Evolutionary conservation across 2,329 filamentous ascomycete species (phyloP).

Genomic region (Fusarium scirpi): DNA sequence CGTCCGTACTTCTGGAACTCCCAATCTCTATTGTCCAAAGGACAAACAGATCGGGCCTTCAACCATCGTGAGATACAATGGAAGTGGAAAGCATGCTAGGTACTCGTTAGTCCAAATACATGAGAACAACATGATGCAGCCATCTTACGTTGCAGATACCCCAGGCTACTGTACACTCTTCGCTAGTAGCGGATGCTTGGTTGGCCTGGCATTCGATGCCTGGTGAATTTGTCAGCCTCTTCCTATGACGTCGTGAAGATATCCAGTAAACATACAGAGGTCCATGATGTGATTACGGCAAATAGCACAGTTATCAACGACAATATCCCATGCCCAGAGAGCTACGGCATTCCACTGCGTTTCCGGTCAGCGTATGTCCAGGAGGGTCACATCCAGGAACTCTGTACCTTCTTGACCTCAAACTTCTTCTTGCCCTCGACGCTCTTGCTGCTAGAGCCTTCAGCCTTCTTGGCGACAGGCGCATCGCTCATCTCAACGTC

Average conservation of each 20-base stretch:
- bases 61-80: conserved; percentile 99
- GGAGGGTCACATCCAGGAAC: neutral
- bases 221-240: conserved; percentile 52
- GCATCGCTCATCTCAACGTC: conserved; percentile 98
- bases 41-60: conserved; percentile 98
- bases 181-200: conserved; percentile 94
- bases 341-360: conserved; percentile 96
- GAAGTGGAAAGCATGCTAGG: conserved; percentile 97
- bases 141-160: conserved; percentile 93
- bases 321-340: conserved; percentile 99
- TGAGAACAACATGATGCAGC: neutral
- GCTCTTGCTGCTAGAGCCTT: conserved; percentile 62
- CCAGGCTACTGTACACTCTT: conserved; percentile 99
- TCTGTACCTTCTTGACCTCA: conserved; percentile 93
- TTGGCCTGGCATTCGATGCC: conserved; percentile 99
- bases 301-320: conserved; percentile 99
- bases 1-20: conserved; percentile 99
- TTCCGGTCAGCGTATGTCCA: conserved; percentile 29
- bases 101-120: conserved; percentile 50
- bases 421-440: conserved; percentile 90
- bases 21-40: conserved; percentile 98
- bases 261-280: conserved; percentile 74
- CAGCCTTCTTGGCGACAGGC: conserved; percentile 68
- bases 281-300: conserved; percentile 99
- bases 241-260: neutral